phyloP scores from a whole-genome alignment of 179 eudicot species.

The Sideroxylon spinosum region DNA sequence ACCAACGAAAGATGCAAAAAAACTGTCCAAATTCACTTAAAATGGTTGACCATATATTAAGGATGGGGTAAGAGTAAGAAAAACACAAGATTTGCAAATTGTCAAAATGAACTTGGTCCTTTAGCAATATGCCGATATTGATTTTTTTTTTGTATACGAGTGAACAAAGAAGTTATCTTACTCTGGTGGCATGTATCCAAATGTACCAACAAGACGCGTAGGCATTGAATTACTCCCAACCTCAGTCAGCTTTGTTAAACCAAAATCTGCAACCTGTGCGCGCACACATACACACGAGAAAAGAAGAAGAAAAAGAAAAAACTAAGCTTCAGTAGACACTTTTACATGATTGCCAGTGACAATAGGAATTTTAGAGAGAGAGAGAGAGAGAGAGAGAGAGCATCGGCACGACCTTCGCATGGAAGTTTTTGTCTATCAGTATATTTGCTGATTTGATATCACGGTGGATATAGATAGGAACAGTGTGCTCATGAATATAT shows the following conservation, averaged over 20 bases:
- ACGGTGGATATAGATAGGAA: constrained; percentile 66
- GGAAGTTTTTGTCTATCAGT: constrained; percentile 54
- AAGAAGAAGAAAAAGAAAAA: not conserved
- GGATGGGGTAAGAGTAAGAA: not conserved
- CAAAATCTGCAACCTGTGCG: constrained; percentile 77
- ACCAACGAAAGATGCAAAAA: not conserved
- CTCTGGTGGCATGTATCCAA: constrained; percentile 88
- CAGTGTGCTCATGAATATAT: constrained; percentile 75
- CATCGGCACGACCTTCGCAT: constrained; percentile 46
- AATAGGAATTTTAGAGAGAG: not conserved
- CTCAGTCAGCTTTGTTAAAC: constrained; percentile 67
- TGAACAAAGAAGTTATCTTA: constrained; percentile 25
- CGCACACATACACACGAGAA: no score
- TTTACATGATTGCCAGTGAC: not conserved
- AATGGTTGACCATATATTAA: not conserved
- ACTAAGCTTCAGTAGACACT: not conserved
- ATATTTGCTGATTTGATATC: constrained; percentile 75
- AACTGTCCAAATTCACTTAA: not conserved
- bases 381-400: constrained; percentile 4
- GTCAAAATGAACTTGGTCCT: not conserved
- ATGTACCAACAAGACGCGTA: constrained; percentile 66
- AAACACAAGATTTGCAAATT: not conserved
- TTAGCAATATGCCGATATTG: not conserved
- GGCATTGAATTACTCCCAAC: constrained; percentile 48
- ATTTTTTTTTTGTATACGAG: not conserved